phyloP scores from a whole-genome alignment of 2,329 filamentous ascomycete species.

The Emmonsiellopsis sp. region DNA sequence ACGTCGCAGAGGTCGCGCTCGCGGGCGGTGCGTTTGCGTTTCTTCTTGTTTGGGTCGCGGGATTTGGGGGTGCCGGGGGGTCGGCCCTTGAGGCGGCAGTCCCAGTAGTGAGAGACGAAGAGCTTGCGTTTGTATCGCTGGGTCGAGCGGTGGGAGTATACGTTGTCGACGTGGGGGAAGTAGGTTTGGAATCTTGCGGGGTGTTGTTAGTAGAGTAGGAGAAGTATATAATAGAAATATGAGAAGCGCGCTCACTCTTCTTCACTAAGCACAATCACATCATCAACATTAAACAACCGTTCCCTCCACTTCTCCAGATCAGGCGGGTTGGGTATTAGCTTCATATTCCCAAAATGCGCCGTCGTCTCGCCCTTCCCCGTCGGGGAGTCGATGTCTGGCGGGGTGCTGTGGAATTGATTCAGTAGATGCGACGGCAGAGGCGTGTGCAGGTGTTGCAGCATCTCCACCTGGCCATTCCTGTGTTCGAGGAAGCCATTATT shows the following conservation, averaged over 20 bases:
- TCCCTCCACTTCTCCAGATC: slow-evolving; percentile 61
- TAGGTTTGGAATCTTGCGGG: slow-evolving; percentile 61
- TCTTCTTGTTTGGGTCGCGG: slow-evolving; percentile 72
- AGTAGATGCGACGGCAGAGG: slow-evolving; percentile 14
- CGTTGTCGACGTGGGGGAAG: slow-evolving; percentile 75
- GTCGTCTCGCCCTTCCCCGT: slow-evolving; percentile 15
- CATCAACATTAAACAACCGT: slow-evolving; percentile 66
- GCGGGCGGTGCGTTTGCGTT: slow-evolving; percentile 65
- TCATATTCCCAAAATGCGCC: slow-evolving; percentile 31
- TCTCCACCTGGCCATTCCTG: slow-evolving; percentile 13
- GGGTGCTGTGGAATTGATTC: slow-evolving; percentile 14
- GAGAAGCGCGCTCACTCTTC: slow-evolving; percentile 50
- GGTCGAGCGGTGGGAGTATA: slow-evolving; percentile 75
- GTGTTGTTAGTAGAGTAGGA: slow-evolving; percentile 1
- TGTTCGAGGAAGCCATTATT: slow-evolving; percentile 6
- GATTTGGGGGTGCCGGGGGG: slow-evolving; percentile 72
- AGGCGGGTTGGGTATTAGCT: slow-evolving; percentile 57
- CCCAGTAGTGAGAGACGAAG: slow-evolving; percentile 79
- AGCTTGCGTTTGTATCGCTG: slow-evolving; percentile 73
- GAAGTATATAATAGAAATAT: slow-evolving; percentile 1
- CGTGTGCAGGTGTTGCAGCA: slow-evolving; percentile 11
- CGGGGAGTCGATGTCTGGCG: slow-evolving; percentile 15
- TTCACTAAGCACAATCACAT: slow-evolving; percentile 61
- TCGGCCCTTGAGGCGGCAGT: slow-evolving; percentile 71
- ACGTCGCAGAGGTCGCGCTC: slow-evolving; percentile 75